Evolutionary conservation across 345 rosid genomes (phyloP), one percentile per base, ranked within the genome.

Genomic region (Dipteronia dyeriana): DNA sequence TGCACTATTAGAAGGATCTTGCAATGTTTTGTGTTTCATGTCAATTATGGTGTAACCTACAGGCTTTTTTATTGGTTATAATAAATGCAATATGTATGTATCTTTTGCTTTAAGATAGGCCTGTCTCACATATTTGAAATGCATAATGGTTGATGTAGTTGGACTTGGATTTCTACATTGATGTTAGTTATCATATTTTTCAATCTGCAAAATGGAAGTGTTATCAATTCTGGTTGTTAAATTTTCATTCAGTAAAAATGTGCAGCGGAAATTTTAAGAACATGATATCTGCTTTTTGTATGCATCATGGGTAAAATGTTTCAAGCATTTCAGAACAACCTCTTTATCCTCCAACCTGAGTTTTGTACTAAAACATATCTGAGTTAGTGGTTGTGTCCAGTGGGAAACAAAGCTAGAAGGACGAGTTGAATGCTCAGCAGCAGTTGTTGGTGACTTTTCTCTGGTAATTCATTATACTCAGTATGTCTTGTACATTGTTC

Each of bases 391-490:
- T 78, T 84, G 86, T 65, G 79, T 96, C 77, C 83, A 74, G 82
- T 94, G 99, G 99, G 94, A 91, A 81, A 84, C 81, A 71, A 79
- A 81, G 76, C 86, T 96, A 70, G 86, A 89, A 57, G 99, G 99
- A 84, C 82, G 98, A 77, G 83, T 92, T 61, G 98, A 95, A 87
- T 89, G 97, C 77, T 86, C 99, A 26, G 99, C 99, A 47, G 91
- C 86, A 71, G 76, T 94, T 78, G 85, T 86, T 73, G 87, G 79
- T 49, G 97, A 92, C 81, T 91, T 90, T 83, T 91, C 90, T 84
- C 95, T 91, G 97, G 97, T 93, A 79, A n/a, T 74, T 79, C 76
- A 16, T 66, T 74, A 71, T 63, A 64, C 49, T 70, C 53, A 68
- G 20, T 79, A 71, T 76, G 62, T 25, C 62, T 62, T 73, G 22